Percentiles rank a stretch among this genome's conserved stretches.
Evolutionary conservation across 805 yeast species (phyloP).

Genomic region (Teunomyces funiuensis): DNA sequence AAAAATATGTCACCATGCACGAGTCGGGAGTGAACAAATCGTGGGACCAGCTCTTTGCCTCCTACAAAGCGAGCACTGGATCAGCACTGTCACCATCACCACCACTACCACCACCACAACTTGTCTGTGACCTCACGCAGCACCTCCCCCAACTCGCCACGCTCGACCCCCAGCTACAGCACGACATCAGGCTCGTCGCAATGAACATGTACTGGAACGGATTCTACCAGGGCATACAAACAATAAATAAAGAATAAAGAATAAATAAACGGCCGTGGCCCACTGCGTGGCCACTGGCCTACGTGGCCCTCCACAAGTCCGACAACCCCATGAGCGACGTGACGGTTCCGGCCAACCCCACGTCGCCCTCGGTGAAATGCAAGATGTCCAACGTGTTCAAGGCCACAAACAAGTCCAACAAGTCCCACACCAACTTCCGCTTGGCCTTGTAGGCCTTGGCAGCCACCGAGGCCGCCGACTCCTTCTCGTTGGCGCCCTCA

Average conservation of each 20-base stretch:
- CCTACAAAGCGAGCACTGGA: not conserved
- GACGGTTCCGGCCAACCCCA: slow-evolving; percentile 81
- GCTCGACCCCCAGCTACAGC: slow-evolving; percentile 1
- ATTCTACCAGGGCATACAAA: slow-evolving; percentile 22
- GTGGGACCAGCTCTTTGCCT: not conserved
- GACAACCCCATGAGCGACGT: slow-evolving; percentile 78
- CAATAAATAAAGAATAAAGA: slow-evolving; percentile 1
- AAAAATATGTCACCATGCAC: not conserved
- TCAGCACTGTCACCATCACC: not conserved
- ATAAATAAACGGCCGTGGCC: too few relatives aligned
- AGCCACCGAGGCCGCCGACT: slow-evolving; percentile 35
- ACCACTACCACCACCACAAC: not conserved
- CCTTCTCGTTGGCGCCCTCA: slow-evolving; percentile 17
- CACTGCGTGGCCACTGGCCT: too few relatives aligned
- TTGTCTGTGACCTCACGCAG: not conserved
- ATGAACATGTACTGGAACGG: slow-evolving; percentile 38
- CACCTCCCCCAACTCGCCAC: not conserved
- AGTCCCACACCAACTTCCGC: slow-evolving; percentile 73
- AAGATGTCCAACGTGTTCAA: slow-evolving; percentile 62
- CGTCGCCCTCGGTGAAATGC: slow-evolving; percentile 69
- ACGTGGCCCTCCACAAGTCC: slow-evolving; percentile 62
- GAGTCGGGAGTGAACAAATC: not conserved
- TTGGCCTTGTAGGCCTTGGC: slow-evolving; percentile 49
- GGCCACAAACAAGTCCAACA: slow-evolving; percentile 74
- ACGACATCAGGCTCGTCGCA: slow-evolving; percentile 23